phyloP scores from a whole-genome alignment of 768 basidiomycete species.

The Hortiboletus campestris region DNA sequence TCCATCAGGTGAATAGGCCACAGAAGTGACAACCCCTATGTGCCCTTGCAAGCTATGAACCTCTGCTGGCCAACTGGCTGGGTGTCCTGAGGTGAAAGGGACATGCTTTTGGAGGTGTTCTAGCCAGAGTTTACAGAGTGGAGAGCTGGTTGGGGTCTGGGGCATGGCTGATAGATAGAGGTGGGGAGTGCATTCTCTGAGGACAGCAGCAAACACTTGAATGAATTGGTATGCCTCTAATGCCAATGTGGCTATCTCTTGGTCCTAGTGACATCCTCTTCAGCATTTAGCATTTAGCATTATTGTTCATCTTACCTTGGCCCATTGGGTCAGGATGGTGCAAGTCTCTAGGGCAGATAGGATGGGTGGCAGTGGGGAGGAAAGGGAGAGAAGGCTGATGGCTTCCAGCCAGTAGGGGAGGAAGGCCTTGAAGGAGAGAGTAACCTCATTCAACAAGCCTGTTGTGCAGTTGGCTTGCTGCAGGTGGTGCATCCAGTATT shows the following conservation, averaged over 20 bases:
- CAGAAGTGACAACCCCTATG: too few species aligned
- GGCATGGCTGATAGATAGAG: constrained; percentile 1
- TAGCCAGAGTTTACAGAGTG: not conserved
- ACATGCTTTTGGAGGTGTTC: not conserved
- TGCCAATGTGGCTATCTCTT: not conserved
- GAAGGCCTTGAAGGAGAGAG: too few species aligned
- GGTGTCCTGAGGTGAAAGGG: not conserved
- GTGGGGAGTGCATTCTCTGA: not conserved
- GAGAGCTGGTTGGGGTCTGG: constrained; percentile 1
- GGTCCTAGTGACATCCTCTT: not conserved
- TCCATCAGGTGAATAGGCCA: too few species aligned
- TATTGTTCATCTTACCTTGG: not conserved
- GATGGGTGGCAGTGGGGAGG: not conserved
- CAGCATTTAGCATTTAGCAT: not conserved
- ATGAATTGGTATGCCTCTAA: constrained; percentile 3
- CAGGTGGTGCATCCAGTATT: constrained; percentile 1
- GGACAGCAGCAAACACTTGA: not conserved
- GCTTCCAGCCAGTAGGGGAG: too few species aligned
- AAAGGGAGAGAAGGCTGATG: too few species aligned
- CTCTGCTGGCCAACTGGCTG: not conserved
- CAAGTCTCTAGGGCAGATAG: constrained; percentile 1
- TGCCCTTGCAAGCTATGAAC: not conserved
- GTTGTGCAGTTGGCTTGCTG: not conserved
- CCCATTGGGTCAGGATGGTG: not conserved
- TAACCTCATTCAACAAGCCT: too few species aligned